Evolutionary conservation across 139 green algal species (phyloP).

Genomic region (Coccomyxa sp.): DNA sequence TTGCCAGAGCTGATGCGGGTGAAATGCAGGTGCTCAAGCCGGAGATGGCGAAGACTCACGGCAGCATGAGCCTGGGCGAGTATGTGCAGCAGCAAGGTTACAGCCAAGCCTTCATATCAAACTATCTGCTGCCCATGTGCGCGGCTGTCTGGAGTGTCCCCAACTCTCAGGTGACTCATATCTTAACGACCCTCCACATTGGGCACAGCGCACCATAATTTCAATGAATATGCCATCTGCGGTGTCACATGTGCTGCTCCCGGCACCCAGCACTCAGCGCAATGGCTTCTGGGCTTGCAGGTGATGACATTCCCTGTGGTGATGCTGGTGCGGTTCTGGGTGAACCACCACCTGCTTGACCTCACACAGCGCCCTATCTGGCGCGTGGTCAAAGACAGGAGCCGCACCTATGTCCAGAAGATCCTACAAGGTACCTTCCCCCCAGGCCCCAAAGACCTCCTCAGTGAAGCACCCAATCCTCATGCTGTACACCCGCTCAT

Average conservation of each 20-base stretch:
- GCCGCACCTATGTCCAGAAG: constrained; percentile 69
- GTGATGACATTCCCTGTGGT: constrained; percentile 80
- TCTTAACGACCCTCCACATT: not conserved
- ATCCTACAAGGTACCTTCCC: constrained; percentile 57
- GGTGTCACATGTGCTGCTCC: not conserved
- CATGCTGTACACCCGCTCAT: too few species aligned
- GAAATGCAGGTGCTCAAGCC: constrained; percentile 49
- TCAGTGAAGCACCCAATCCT: too few species aligned
- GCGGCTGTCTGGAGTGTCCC: constrained; percentile 93
- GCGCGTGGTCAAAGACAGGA: constrained; percentile 83
- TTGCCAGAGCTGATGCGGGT: too few species aligned
- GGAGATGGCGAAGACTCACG: constrained; percentile 26
- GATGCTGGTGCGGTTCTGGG: constrained; percentile 91
- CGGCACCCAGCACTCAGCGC: not conserved
- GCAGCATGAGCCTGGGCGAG: constrained; percentile 62
- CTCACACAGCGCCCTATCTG: constrained; percentile 80
- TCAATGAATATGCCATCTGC: not conserved
- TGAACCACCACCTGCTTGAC: constrained; percentile 96
- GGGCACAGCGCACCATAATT: too few species aligned
- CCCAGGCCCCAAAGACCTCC: too few species aligned
- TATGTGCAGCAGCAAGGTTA: constrained; percentile 76
- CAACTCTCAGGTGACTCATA: constrained; percentile 43
- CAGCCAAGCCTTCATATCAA: constrained; percentile 57
- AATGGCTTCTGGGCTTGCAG: constrained; percentile 14
- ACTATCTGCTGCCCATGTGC: constrained; percentile 95